Percentiles rank a stretch among this genome's conserved stretches.
These are phyloP conservation scores for Ceratobasidium sp. DNA, from an alignment of 1,284 basidiomycete species.

Conservation along the genomic window DNA sequence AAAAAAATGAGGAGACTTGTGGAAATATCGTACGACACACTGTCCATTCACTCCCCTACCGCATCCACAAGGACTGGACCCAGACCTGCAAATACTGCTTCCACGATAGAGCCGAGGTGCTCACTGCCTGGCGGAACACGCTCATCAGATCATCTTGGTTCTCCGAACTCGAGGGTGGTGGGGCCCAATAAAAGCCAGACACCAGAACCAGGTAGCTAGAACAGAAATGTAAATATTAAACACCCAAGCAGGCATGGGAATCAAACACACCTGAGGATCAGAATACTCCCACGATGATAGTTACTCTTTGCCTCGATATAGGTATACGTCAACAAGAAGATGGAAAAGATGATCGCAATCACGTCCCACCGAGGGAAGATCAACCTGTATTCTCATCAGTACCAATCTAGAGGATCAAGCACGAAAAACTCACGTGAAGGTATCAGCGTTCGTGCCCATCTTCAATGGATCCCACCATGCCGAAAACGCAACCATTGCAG, in stretches of 20 bases:
- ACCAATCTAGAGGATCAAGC: neutral
- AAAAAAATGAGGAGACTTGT: neutral
- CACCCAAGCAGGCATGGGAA: neutral
- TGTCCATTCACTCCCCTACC: constrained; percentile 8
- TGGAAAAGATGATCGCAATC: constrained; percentile 91
- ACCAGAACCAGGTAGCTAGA: constrained; percentile 81
- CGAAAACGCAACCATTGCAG: constrained; percentile 98
- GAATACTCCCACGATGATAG: constrained; percentile 94
- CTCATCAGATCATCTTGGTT: constrained; percentile 3
- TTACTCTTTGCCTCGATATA: constrained; percentile 99
- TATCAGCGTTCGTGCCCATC: constrained; percentile 85
- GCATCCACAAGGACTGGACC: constrained; percentile 34
- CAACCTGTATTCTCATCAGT: constrained; percentile 67
- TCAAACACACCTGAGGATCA: constrained; percentile 80
- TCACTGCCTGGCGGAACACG: neutral
- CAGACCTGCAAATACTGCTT: constrained; percentile 34
- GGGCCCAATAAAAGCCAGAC: constrained; percentile 85
- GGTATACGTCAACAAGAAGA: constrained; percentile 98
- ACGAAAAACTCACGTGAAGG: constrained; percentile 81
- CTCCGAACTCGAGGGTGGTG: constrained; percentile 41
- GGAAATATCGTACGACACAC: neutral
- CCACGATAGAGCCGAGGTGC: constrained; percentile 23
- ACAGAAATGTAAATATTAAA: constrained; percentile 10
- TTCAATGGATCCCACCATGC: constrained; percentile 89
- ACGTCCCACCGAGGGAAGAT: constrained; percentile 99